A percentile compares a stretch with the other conserved stretches of the same genome.
phyloP scores from a whole-genome alignment of 306 rosid species.

The Quercus suber region DNA sequence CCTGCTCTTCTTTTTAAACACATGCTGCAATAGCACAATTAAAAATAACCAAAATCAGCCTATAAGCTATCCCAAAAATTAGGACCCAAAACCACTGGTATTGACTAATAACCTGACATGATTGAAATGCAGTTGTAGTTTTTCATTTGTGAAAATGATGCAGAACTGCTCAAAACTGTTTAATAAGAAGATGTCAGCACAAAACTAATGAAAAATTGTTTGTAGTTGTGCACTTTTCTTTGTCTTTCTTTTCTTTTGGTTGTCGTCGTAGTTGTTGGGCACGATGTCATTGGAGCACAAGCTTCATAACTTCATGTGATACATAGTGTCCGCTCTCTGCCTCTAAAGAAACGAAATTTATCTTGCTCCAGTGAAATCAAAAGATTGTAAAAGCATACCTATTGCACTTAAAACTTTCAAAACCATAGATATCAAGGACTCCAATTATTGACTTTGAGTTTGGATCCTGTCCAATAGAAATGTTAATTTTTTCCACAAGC shows the following conservation, averaged over 20 bases:
- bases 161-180: constrained; percentile 97
- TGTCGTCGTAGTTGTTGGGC: too few relatives aligned
- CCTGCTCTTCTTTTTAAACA: constrained; percentile 95
- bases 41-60: not conserved
- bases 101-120: constrained; percentile 48
- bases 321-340: too few relatives aligned
- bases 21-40: constrained; percentile 66
- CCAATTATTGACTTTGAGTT: constrained; percentile 88
- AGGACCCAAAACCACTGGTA: not conserved
- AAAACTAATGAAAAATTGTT: not conserved
- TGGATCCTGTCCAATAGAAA: constrained; percentile 92
- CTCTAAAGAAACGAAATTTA: too few relatives aligned
- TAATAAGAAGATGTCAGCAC: not conserved
- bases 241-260: not conserved
- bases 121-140: constrained; percentile 97
- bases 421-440: constrained; percentile 98
- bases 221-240: not conserved
- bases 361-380: too few relatives aligned
- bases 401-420: constrained; percentile 93
- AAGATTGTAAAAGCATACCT: constrained; percentile 47
- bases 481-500: constrained; percentile 94
- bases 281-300: too few relatives aligned
- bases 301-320: too few relatives aligned
- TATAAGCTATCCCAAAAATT: constrained; percentile 20
- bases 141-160: constrained; percentile 94